phyloP scores from a whole-genome alignment of 805 yeast genomes.

The Lipomyces sp. region DNA sequence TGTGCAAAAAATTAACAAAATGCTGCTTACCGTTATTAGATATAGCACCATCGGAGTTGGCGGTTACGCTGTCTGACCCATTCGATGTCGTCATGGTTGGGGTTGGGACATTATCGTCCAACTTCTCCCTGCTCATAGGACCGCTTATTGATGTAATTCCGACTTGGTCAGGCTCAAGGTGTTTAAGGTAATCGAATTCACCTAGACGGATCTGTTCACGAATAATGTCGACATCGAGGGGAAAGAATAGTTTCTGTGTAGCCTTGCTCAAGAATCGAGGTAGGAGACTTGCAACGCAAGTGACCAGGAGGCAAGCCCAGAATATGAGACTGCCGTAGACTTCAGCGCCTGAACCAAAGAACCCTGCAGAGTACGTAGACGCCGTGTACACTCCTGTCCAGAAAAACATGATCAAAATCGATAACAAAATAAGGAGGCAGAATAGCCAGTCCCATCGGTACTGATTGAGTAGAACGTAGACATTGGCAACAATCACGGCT shows the following conservation, averaged over 20 bases:
- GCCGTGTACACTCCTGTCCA: constrained; percentile 86
- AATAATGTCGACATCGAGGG: constrained; percentile 71
- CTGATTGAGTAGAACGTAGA: constrained; percentile 70
- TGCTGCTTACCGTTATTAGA: constrained; percentile 28
- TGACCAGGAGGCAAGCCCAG: constrained; percentile 69
- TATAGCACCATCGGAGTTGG: constrained; percentile 13
- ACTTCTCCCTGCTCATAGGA: not conserved
- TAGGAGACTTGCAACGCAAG: constrained; percentile 57
- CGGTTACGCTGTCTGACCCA: constrained; percentile 22
- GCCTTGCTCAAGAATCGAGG: constrained; percentile 65
- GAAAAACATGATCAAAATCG: constrained; percentile 62
- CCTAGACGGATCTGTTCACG: constrained; percentile 65
- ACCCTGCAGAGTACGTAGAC: constrained; percentile 57
- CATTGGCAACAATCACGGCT: constrained; percentile 66
- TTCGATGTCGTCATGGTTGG: constrained; percentile 5
- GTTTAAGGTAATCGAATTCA: constrained; percentile 47
- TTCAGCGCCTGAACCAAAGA: constrained; percentile 67
- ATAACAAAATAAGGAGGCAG: constrained; percentile 56
- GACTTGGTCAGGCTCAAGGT: constrained; percentile 27
- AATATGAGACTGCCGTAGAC: constrained; percentile 63
- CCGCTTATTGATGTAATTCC: constrained; percentile 9
- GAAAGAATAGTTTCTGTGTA: constrained; percentile 57
- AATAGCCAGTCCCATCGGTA: constrained; percentile 80
- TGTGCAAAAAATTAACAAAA: constrained; percentile 4
- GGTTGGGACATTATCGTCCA: constrained; percentile 5